Conservation (phyloP, 495 filamentous ascomycete species). For the Penicillium lagena region DNA sequence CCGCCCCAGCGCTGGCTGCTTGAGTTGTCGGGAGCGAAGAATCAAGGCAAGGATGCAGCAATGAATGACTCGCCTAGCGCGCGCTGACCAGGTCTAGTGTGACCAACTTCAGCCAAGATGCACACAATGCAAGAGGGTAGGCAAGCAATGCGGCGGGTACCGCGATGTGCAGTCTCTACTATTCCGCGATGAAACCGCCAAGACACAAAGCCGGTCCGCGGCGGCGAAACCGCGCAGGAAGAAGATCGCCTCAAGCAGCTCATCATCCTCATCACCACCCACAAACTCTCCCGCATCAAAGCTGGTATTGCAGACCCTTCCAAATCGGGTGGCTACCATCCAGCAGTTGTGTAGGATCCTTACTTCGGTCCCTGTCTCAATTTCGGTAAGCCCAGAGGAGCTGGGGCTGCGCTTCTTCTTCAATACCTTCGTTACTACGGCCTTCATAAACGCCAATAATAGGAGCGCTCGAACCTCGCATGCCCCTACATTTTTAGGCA, state of each 20-base stretch:
- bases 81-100: constrained; percentile 6
- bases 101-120: constrained; percentile 16
- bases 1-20: constrained; percentile 15
- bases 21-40: constrained; percentile 15
- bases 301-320: background rate
- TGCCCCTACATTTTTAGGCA: background rate
- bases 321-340: background rate
- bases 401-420: constrained; percentile 16
- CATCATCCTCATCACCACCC: background rate
- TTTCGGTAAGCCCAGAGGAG: constrained; percentile 9
- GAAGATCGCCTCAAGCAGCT: constrained; percentile 4
- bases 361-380: background rate
- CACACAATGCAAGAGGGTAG: constrained; percentile 17
- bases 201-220: constrained; percentile 11
- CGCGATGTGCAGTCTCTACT: constrained; percentile 12
- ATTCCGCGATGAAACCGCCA: constrained; percentile 19
- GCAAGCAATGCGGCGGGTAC: constrained; percentile 19
- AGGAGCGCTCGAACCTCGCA: background rate
- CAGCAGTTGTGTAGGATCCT: background rate
- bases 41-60: constrained; percentile 13
- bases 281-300: background rate
- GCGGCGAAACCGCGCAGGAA: constrained; percentile 7
- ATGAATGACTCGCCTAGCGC: too few species aligned
- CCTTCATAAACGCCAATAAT: background rate
- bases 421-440: constrained; percentile 8